Conservation (phyloP, 108 stramenopile genomes). For the Seminavis robusta region DNA sequence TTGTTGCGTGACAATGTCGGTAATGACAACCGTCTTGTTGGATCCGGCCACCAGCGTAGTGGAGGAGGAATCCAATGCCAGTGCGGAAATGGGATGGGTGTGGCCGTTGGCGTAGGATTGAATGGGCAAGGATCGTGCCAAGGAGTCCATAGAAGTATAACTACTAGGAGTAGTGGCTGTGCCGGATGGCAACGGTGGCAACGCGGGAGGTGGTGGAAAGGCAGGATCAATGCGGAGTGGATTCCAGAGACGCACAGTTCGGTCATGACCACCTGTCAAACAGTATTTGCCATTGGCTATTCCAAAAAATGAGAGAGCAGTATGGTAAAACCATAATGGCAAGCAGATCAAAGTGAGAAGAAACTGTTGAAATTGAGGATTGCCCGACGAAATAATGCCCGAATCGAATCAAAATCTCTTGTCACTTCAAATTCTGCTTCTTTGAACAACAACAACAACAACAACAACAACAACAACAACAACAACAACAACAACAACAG, state of each 20-base stretch:
- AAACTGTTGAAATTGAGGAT: not conserved
- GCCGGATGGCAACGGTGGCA: not conserved
- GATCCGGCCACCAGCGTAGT: conserved; percentile 52
- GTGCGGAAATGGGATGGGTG: conserved; percentile 60
- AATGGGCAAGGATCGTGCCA: conserved; percentile 73
- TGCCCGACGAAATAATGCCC: not conserved
- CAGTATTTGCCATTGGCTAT: conserved; percentile 74
- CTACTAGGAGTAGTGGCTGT: conserved; percentile 4
- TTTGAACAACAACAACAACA: not conserved
- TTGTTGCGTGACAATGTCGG: conserved; percentile 69
- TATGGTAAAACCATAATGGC: not conserved
- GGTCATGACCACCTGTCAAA: conserved; percentile 75
- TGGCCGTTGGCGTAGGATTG: conserved; percentile 71
- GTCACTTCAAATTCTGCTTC: not conserved
- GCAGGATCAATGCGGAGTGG: conserved; percentile 75
- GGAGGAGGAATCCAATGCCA: conserved; percentile 36
- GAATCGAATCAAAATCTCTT: not conserved
- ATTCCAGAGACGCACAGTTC: conserved; percentile 81
- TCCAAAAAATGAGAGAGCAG: no score
- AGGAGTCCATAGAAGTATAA: conserved; percentile 4
- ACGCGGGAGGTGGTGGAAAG: conserved; percentile 7
- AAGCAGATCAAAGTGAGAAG: conserved; percentile 8
- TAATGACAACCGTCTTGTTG: conserved; percentile 63
- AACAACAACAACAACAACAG: not conserved
- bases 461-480: not conserved